phyloP scores from a whole-genome alignment of 371 early-diverging fungal genomes.

The Parasitella parasitica region DNA sequence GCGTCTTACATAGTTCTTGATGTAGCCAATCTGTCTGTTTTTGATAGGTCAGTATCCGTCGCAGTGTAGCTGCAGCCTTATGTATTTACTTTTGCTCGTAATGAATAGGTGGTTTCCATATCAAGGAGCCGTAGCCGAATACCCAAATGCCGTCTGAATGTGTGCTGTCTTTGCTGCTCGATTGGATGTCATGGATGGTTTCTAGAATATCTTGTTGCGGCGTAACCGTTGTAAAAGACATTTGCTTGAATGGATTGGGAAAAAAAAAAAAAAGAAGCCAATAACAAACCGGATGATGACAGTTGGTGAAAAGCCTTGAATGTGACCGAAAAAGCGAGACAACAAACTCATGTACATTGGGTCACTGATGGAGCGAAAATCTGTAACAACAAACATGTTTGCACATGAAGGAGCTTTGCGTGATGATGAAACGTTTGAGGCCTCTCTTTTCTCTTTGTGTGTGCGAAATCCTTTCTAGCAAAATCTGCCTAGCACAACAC shows the following conservation, averaged over 20 bases:
- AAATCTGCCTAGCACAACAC: not conserved
- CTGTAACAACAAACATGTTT: too few relatives aligned
- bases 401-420: too few relatives aligned
- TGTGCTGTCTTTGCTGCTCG: not conserved
- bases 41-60: not conserved
- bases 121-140: constrained; percentile 89
- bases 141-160: constrained; percentile 64
- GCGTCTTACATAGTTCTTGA: constrained; percentile 77
- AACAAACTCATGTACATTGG: too few relatives aligned
- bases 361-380: too few relatives aligned
- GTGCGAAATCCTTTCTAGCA: not conserved
- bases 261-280: not conserved
- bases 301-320: not conserved
- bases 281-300: not conserved
- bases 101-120: constrained; percentile 77
- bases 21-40: constrained; percentile 67
- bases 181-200: not conserved
- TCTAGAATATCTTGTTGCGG: not conserved
- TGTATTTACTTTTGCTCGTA: constrained; percentile 51
- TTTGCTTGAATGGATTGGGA: not conserved
- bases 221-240: not conserved
- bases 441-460: too few relatives aligned
- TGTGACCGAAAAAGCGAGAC: too few relatives aligned
- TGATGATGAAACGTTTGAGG: too few relatives aligned
- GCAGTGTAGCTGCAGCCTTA: too few relatives aligned